Evolutionary conservation across 225 moss, liverwort and hornwort genomes (phyloP).

Genomic region (Pleurozium schreberi): DNA sequence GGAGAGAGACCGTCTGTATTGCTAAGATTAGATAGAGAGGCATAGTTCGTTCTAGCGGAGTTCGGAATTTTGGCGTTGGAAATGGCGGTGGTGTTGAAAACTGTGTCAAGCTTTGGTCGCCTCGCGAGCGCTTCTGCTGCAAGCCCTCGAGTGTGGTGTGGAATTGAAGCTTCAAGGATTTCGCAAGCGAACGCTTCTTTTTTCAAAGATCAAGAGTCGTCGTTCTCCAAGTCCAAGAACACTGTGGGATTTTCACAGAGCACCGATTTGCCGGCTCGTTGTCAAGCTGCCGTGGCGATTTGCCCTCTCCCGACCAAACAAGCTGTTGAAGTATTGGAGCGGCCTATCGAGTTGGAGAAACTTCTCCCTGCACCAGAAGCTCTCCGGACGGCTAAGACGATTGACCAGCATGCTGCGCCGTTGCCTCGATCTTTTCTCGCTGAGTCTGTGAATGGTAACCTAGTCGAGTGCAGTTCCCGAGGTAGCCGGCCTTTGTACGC

Average conservation of each 20-base stretch:
- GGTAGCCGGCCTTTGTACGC: slow-evolving; percentile 16
- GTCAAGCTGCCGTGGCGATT: neutral
- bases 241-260: neutral
- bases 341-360: neutral
- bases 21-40: neutral
- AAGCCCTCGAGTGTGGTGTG: neutral
- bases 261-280: neutral
- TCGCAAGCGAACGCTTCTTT: neutral
- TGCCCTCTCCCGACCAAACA: neutral
- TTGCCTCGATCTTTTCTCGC: slow-evolving; percentile 22
- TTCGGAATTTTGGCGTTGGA: neutral
- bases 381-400: neutral
- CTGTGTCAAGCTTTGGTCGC: neutral
- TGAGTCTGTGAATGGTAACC: neutral
- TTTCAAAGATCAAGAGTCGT: neutral
- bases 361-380: neutral
- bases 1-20: neutral
- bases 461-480: slow-evolving; percentile 11
- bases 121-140: neutral
- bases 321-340: neutral
- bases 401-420: neutral
- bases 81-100: neutral
- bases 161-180: neutral
- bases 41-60: neutral
- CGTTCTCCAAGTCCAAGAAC: neutral